phyloP scores from a whole-genome alignment of 371 early-diverging fungal species.

The Mucor indicus region DNA sequence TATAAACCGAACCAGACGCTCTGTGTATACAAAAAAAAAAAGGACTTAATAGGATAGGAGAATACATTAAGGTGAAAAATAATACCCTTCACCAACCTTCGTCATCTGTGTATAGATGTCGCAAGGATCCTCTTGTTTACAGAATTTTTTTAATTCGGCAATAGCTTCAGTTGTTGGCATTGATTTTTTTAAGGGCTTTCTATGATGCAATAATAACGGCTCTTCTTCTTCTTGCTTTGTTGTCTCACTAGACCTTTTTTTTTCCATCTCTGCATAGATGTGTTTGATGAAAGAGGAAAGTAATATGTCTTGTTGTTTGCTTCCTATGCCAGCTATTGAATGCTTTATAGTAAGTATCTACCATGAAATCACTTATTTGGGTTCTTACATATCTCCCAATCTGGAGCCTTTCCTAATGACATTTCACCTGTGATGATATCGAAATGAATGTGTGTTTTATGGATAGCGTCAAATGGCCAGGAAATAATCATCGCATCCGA shows the following conservation, averaged over 20 bases:
- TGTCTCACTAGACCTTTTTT: neutral
- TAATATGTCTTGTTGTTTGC: slow-evolving; percentile 12
- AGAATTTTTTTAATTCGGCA: slow-evolving; percentile 75
- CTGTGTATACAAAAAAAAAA: slow-evolving; percentile 12
- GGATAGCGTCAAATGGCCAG: slow-evolving; percentile 24
- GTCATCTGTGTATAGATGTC: slow-evolving; percentile 46
- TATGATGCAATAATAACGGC: neutral
- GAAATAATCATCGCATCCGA: slow-evolving; percentile 14
- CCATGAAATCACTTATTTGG: neutral
- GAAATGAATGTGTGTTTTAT: slow-evolving; percentile 24
- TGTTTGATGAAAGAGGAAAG: slow-evolving; percentile 21
- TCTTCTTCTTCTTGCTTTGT: neutral
- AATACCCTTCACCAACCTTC: slow-evolving; percentile 73
- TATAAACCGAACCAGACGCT: slow-evolving; percentile 61
- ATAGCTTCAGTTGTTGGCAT: slow-evolving; percentile 63
- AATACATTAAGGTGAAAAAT: neutral
- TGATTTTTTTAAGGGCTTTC: slow-evolving; percentile 5
- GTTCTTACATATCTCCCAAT: slow-evolving; percentile 13
- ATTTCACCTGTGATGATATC: slow-evolving; percentile 17
- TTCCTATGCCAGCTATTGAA: slow-evolving; percentile 14
- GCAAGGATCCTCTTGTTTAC: slow-evolving; percentile 85
- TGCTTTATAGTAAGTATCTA: neutral
- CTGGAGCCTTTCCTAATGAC: slow-evolving; percentile 11
- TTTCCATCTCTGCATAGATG: slow-evolving; percentile 22
- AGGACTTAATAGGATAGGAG: too few species aligned